A percentile compares a stretch with the other conserved stretches of the same genome.
phyloP scores from a whole-genome alignment of 2,329 filamentous ascomycete genomes.

The Phaeomoniella chlamydospora region DNA sequence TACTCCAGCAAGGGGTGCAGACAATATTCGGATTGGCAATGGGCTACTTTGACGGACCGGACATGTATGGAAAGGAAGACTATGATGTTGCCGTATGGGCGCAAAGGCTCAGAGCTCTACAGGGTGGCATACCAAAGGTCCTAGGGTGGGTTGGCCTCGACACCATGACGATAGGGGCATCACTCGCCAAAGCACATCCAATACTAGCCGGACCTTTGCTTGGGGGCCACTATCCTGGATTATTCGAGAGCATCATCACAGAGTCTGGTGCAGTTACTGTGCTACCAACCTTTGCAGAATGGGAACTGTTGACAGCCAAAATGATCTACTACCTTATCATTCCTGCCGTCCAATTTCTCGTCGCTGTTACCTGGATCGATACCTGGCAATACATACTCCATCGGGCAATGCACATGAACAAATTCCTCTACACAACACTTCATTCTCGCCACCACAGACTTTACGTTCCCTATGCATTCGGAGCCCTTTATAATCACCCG shows the following conservation, averaged over 20 bases:
- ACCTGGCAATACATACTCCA: slow-evolving; percentile 98
- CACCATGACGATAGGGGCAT: slow-evolving; percentile 59
- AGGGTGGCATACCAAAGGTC: slow-evolving; percentile 60
- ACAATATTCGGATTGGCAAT: slow-evolving; percentile 55
- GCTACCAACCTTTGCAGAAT: slow-evolving; percentile 62
- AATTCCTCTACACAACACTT: slow-evolving; percentile 81
- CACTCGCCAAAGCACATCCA: slow-evolving; percentile 55
- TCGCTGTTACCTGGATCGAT: slow-evolving; percentile 67
- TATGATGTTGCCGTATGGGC: slow-evolving; percentile 89
- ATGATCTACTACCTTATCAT: slow-evolving; percentile 66
- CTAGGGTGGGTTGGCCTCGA: slow-evolving; percentile 64
- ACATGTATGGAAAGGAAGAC: slow-evolving; percentile 62
- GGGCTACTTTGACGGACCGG: slow-evolving; percentile 56
- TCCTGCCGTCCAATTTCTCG: slow-evolving; percentile 60
- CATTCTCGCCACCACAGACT: slow-evolving; percentile 93
- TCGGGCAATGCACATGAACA: slow-evolving; percentile 92
- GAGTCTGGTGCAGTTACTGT: slow-evolving; percentile 31
- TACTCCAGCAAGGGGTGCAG: slow-evolving; percentile 86
- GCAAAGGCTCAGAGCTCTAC: slow-evolving; percentile 61
- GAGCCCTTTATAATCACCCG: slow-evolving; percentile 92
- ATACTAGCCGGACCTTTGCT: slow-evolving; percentile 60
- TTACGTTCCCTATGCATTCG: slow-evolving; percentile 95
- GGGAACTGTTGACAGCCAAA: slow-evolving; percentile 66
- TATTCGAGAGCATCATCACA: slow-evolving; percentile 44
- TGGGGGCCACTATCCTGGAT: slow-evolving; percentile 66